These are phyloP conservation scores for Dipteronia dyeriana DNA, from an alignment of 345 rosid genomes.

Conservation along the genomic window DNA sequence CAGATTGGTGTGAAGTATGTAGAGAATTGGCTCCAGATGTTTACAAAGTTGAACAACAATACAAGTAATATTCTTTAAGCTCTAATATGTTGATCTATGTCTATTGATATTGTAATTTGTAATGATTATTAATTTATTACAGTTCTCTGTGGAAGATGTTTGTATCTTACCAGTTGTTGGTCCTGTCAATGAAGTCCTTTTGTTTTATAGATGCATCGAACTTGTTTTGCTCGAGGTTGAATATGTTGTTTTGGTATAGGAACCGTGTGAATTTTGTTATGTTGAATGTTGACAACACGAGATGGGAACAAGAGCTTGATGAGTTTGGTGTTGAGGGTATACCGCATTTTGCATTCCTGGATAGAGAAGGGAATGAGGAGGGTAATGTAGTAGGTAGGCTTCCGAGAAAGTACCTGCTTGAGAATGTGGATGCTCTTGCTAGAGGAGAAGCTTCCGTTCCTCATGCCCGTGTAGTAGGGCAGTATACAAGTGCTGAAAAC, in stretches of 20 bases:
- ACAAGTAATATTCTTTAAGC: slow-evolving; percentile 50
- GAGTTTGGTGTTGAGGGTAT: slow-evolving; percentile 99
- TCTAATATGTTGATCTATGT: neutral
- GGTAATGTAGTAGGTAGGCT: slow-evolving; percentile 93
- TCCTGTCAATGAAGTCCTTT: neutral
- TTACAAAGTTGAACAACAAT: slow-evolving; percentile 89
- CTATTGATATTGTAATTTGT: neutral
- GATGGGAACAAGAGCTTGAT: slow-evolving; percentile 95
- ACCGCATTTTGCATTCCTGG: slow-evolving; percentile 90
- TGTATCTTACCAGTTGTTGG: neutral
- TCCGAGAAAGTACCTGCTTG: slow-evolving; percentile 71
- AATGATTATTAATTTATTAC: neutral
- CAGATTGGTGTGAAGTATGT: slow-evolving; percentile 99
- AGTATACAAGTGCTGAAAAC: slow-evolving; percentile 69
- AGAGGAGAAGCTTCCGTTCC: slow-evolving; percentile 71
- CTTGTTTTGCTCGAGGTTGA: neutral
- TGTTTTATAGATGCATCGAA: neutral
- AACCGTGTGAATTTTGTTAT: slow-evolving; percentile 91
- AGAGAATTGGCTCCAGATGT: slow-evolving; percentile 92
- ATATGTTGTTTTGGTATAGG: slow-evolving; percentile 36
- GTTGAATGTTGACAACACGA: slow-evolving; percentile 95
- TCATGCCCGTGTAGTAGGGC: slow-evolving; percentile 86
- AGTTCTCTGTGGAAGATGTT: neutral
- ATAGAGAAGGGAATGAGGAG: slow-evolving; percentile 84
- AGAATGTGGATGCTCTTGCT: slow-evolving; percentile 85